phyloP scores from a whole-genome alignment of 129 eudicot genomes.

The Daucus carota region DH1_v3.0 NC_030382.2:39197501-39198000 shows the following conservation, averaged over 20 bases:
- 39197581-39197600: conserved; percentile 68
- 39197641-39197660: conserved; percentile 77
- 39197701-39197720: background rate
- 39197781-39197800: conserved; percentile 68
- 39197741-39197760: background rate
- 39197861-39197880: conserved; percentile 57
- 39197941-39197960: conserved; percentile 75
- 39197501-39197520: conserved; percentile 85
- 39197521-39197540: conserved; percentile 69
- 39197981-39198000: conserved; percentile 16
- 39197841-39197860: conserved; percentile 57
- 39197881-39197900: conserved; percentile 83
- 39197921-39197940: conserved; percentile 75
- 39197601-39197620: conserved; percentile 63
- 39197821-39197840: conserved; percentile 69
- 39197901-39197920: conserved; percentile 95
- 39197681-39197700: background rate
- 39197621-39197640: conserved; percentile 78
- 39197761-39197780: background rate
- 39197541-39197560: conserved; percentile 83
- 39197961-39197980: conserved; percentile 91
- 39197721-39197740: background rate
- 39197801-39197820: conserved; percentile 86
- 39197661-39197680: conserved; percentile 23
- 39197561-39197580: conserved; percentile 61